phyloP scores from a whole-genome alignment of 2,329 filamentous ascomycete genomes.

The Monosporascus sp. region DNA sequence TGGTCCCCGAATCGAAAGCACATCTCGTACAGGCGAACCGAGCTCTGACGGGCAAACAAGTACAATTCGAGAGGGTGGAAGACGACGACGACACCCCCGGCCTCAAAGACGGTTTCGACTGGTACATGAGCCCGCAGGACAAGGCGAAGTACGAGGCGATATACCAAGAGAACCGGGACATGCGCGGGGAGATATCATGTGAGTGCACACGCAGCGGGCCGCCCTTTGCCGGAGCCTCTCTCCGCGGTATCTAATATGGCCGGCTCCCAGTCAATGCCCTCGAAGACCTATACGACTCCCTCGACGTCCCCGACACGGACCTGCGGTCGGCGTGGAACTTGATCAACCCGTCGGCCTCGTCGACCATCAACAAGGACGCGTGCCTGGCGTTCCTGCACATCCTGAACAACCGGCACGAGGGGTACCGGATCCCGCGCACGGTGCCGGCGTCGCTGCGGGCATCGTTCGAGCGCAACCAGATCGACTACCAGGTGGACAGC shows the following conservation, averaged over 20 bases:
- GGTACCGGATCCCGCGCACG: slow-evolving; percentile 85
- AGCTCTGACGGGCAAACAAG: slow-evolving; percentile 72
- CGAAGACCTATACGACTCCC: slow-evolving; percentile 76
- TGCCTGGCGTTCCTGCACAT: slow-evolving; percentile 94
- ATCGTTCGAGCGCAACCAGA: slow-evolving; percentile 91
- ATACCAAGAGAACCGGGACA: slow-evolving; percentile 86
- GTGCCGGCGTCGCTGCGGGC: slow-evolving; percentile 87
- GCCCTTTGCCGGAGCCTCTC: background rate
- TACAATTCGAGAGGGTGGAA: slow-evolving; percentile 79
- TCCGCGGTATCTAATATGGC: slow-evolving; percentile 1
- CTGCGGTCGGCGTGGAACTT: slow-evolving; percentile 94
- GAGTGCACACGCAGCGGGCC: slow-evolving; percentile 28
- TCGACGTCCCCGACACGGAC: slow-evolving; percentile 71
- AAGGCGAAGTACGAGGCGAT: slow-evolving; percentile 96
- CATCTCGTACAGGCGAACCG: slow-evolving; percentile 81
- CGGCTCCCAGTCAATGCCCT: slow-evolving; percentile 62
- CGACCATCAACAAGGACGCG: slow-evolving; percentile 89
- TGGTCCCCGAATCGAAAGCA: slow-evolving; percentile 91
- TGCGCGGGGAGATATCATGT: slow-evolving; percentile 80
- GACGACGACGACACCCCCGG: slow-evolving; percentile 78
- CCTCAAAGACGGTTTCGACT: slow-evolving; percentile 95
- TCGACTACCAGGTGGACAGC: slow-evolving; percentile 90
- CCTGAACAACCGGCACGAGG: slow-evolving; percentile 91
- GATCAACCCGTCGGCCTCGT: slow-evolving; percentile 81
- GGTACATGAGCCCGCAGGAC: slow-evolving; percentile 95